These are phyloP conservation scores for Tylopilus intermedius DNA, from an alignment of 768 basidiomycete species.

Conservation along the genomic window DNA sequence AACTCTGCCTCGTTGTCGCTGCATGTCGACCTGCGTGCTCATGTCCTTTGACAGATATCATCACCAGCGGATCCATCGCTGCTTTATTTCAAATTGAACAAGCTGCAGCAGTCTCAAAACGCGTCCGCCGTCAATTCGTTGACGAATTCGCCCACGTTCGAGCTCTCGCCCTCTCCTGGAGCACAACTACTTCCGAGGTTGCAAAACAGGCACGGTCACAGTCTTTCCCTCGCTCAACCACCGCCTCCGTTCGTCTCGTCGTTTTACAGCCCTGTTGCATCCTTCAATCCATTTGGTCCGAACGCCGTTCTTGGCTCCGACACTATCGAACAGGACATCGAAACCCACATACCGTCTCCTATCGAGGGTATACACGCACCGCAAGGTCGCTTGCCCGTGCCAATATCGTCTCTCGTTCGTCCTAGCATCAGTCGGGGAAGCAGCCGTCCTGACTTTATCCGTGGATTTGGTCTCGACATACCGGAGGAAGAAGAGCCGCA, in stretches of 20 bases:
- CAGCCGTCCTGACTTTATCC: conserved; percentile 65
- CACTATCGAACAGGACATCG: conserved; percentile 32
- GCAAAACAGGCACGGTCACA: conserved; percentile 65
- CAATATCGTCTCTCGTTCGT: conserved; percentile 42
- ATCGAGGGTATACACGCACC: conserved; percentile 44
- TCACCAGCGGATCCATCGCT: conserved; percentile 86
- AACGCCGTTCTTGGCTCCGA: conserved; percentile 52
- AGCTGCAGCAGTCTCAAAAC: conserved; percentile 68
- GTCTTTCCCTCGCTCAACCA: conserved; percentile 65
- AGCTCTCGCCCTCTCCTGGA: conserved; percentile 50
- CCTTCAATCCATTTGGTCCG: conserved; percentile 65
- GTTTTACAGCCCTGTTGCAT: conserved; percentile 34
- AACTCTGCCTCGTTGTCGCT: conserved; percentile 31
- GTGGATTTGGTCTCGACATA: conserved; percentile 78
- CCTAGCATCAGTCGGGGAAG: conserved; percentile 40
- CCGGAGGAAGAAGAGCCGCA: conserved; percentile 70
- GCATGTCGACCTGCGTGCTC: conserved; percentile 12
- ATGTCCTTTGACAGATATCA: conserved; percentile 55
- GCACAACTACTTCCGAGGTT: conserved; percentile 33
- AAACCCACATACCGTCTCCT: conserved; percentile 21
- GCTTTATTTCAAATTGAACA: conserved; percentile 77
- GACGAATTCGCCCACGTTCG: conserved; percentile 56
- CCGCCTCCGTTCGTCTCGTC: conserved; percentile 34
- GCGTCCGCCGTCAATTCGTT: conserved; percentile 49
- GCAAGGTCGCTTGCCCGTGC: conserved; percentile 49